These are phyloP conservation scores for Calonectria hawksworthii DNA, from an alignment of 2,329 filamentous ascomycete genomes.

Conservation along the genomic window DNA sequence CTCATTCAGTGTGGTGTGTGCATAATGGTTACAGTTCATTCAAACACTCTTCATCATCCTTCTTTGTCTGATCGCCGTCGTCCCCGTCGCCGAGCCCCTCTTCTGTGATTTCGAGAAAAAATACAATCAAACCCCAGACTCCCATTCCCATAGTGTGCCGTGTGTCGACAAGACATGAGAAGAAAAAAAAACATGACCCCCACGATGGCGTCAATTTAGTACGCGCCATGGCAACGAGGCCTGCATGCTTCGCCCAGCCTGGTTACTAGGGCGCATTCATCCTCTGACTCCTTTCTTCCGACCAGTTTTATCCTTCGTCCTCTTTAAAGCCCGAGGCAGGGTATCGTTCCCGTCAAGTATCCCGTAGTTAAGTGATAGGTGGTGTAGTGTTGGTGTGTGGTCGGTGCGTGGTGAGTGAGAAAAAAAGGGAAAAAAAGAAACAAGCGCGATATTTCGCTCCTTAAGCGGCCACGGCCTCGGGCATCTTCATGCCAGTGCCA, in stretches of 20 bases:
- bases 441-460: slow-evolving; percentile 2
- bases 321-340: slow-evolving; percentile 40
- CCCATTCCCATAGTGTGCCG: slow-evolving; percentile 38
- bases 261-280: slow-evolving; percentile 13
- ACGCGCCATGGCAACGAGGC: slow-evolving; percentile 19
- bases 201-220: slow-evolving; percentile 29
- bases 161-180: slow-evolving; percentile 32
- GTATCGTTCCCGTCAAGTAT: slow-evolving; percentile 44
- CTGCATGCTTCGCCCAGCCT: slow-evolving; percentile 25
- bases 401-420: slow-evolving; percentile 12
- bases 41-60: slow-evolving; percentile 29
- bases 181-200: slow-evolving; percentile 14
- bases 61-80: slow-evolving; percentile 21
- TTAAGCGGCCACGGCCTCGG: slow-evolving; percentile 50
- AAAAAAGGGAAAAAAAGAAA: not conserved
- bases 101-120: slow-evolving; percentile 27
- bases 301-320: slow-evolving; percentile 28
- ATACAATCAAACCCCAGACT: slow-evolving; percentile 41
- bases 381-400: slow-evolving; percentile 27
- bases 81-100: slow-evolving; percentile 2
- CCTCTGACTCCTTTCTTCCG: slow-evolving; percentile 21
- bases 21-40: slow-evolving; percentile 32
- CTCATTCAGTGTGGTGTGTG: slow-evolving; percentile 25
- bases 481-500: slow-evolving; percentile 78
- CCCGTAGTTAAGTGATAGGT: slow-evolving; percentile 29